Evolutionary conservation across 1,139 yeast species (phyloP).

Genomic region (Yamadazyma trypodendri): DNA sequence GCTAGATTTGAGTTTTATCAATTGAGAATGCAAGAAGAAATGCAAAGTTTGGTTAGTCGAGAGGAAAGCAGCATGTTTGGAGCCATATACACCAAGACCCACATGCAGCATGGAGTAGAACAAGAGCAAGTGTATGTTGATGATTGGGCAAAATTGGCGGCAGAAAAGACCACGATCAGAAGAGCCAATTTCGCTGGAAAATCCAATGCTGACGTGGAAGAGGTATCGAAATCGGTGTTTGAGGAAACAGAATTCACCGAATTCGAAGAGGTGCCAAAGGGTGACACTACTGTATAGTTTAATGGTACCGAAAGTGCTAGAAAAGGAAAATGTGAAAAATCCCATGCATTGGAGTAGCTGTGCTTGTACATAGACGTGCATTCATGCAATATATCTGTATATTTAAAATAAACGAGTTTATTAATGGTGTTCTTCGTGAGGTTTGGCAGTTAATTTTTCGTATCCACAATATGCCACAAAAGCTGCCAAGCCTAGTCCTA

Average conservation of each 20-base stretch:
- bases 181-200: constrained; percentile 42
- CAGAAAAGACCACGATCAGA: constrained; percentile 50
- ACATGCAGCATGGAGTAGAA: constrained; percentile 65
- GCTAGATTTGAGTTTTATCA: constrained; percentile 88
- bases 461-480: constrained; percentile 65
- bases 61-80: constrained; percentile 91
- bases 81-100: constrained; percentile 61
- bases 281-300: too few relatives aligned
- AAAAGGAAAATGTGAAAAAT: too few relatives aligned
- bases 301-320: too few relatives aligned
- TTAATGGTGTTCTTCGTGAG: constrained; percentile 32
- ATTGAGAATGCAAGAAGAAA: constrained; percentile 80
- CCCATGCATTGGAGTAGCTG: too few relatives aligned
- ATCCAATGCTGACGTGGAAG: constrained; percentile 22
- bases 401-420: neutral
- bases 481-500: constrained; percentile 78
- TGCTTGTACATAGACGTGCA: constrained; percentile 5
- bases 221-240: constrained; percentile 29
- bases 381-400: constrained; percentile 6
- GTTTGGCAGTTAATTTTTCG: constrained; percentile 50
- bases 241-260: constrained; percentile 19
- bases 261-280: constrained; percentile 7
- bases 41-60: constrained; percentile 66
- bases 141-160: constrained; percentile 74
- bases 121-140: constrained; percentile 71